Evolutionary conservation across 768 basidiomycete species (phyloP), one percentile per base, ranked within the genome.

Genomic region (Lactarius sp.): DNA sequence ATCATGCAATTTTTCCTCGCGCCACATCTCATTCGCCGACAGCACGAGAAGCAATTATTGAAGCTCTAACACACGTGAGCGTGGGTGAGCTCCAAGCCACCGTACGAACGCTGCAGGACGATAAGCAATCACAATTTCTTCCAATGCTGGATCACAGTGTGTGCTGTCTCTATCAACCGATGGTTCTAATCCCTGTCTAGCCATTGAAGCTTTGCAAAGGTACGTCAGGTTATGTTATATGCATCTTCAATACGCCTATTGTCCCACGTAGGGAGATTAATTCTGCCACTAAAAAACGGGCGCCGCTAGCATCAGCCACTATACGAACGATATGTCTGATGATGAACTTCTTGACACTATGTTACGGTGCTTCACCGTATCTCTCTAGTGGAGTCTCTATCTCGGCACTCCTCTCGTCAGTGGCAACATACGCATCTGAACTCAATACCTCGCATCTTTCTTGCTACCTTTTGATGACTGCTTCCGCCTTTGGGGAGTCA

Each of bases 321-420:
- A 64, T 31, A 22, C 63, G 31, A 44, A 31, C 47, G 18, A 51
- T 50, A 22, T 33, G 53, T 51, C 53, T 64, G 34, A n/a, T 42
- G 12, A 60, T 64, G 63, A 55, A 51, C 59, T 64, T 64, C 27
- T 51, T 64, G 63, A 55, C 53, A 18, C 49, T 60, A 18, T 64
- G 59, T 31, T 60, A 37, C 37, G 49, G 39, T 4, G 47, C 58
- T 55, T 49, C 52, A 6, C 57, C 44, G 4, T 18, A 20, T 34
- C 34, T 60, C 22, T 42, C 41, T 10, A 42, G 41, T 18, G 42
- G 37, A 46, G 34, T 14, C 33, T 60, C 59, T 27, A 33, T 55
- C 49, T 55, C 54, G 14, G 39, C 47, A 0, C 42, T 64, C 13
- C 49, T 64, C 39, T 56, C 52, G 16, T 46, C 59, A n/a, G 39